These are phyloP conservation scores for Phyllostachys edulis DNA, from an alignment of 176 grass and related monocot genomes.

Conservation along the genomic window DNA sequence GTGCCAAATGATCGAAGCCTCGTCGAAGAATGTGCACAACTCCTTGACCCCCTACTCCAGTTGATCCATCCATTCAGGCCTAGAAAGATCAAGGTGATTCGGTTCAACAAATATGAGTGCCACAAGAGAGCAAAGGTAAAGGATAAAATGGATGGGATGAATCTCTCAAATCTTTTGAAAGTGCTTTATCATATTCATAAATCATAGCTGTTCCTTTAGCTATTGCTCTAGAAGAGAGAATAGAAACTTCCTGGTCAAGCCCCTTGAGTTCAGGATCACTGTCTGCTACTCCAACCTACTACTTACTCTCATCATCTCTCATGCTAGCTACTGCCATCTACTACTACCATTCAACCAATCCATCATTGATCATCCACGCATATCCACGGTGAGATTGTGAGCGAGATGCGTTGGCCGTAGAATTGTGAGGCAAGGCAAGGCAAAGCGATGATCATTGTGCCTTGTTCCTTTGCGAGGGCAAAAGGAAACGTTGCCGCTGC, in stretches of 20 bases:
- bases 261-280: conserved; percentile 12
- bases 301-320: not conserved
- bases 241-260: conserved; percentile 34
- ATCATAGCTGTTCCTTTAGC: not conserved
- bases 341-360: not conserved
- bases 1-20: not conserved
- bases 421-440: conserved; percentile 24
- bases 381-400: not conserved
- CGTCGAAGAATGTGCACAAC: not conserved
- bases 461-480: conserved; percentile 1
- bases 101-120: not conserved
- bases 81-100: not conserved
- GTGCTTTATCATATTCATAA: not conserved
- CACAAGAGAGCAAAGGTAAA: not conserved
- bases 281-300: not conserved
- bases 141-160: not conserved
- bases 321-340: not conserved
- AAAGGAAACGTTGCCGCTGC: conserved; percentile 30
- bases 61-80: not conserved
- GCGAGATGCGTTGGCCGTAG: not conserved
- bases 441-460: conserved; percentile 1
- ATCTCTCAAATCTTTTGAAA: not conserved
- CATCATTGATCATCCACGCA: not conserved
- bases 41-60: not conserved
- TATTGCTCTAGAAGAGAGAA: not conserved